These are phyloP conservation scores for Peltaster fructicola DNA, from an alignment of 2,329 filamentous ascomycete genomes.

Conservation along the genomic window DNA sequence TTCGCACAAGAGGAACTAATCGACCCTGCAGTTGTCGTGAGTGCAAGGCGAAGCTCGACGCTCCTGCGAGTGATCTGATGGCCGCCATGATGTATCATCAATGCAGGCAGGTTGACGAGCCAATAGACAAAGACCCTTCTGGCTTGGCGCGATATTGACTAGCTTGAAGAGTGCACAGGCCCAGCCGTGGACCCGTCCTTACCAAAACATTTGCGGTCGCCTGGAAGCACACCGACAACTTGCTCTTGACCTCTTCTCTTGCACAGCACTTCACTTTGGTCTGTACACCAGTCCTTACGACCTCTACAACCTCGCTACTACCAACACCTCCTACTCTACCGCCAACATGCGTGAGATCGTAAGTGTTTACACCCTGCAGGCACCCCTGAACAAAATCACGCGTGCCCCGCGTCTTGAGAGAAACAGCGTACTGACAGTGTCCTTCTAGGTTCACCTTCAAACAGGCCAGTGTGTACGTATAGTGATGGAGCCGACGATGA, in stretches of 20 bases:
- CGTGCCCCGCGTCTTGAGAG: constrained; percentile 27
- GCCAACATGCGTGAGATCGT: constrained; percentile 53
- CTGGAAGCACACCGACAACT: constrained; percentile 5
- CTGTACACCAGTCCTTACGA: constrained; percentile 1
- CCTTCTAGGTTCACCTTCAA: constrained; percentile 87
- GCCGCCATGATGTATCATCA: constrained; percentile 6
- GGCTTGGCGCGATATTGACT: too few species aligned
- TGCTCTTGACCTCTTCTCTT: constrained; percentile 2
- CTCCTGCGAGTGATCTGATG: constrained; percentile 5
- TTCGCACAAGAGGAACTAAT: constrained; percentile 7
- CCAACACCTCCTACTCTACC: constrained; percentile 3
- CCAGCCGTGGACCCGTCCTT: too few species aligned
- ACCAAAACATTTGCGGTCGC: constrained; percentile 4
- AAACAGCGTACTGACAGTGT: constrained; percentile 38
- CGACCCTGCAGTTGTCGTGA: constrained; percentile 12
- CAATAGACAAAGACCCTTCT: too few species aligned
- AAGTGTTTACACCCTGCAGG: constrained; percentile 23
- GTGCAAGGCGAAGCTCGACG: constrained; percentile 13
- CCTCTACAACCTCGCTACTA: constrained; percentile 8
- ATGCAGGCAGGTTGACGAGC: too few species aligned
- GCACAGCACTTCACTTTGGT: constrained; percentile 9
- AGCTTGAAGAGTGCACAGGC: too few species aligned
- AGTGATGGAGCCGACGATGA: constrained; percentile 4
- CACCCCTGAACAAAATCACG: constrained; percentile 16
- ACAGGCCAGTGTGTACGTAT: constrained; percentile 94